phyloP scores from a whole-genome alignment of 805 yeast genomes.

The Lachancea fermentati region DNA sequence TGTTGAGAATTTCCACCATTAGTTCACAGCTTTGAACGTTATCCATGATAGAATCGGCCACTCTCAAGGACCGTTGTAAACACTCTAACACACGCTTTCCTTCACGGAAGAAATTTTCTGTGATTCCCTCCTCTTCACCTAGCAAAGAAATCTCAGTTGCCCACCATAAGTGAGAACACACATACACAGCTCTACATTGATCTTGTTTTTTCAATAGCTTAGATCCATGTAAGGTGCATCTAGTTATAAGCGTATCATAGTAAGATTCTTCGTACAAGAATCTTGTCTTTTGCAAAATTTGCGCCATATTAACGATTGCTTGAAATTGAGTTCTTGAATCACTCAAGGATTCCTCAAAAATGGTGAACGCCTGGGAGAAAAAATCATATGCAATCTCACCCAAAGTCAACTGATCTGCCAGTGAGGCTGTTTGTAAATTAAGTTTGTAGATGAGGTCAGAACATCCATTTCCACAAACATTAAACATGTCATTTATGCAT shows the following conservation, averaged over 20 bases:
- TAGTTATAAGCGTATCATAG: slow-evolving; percentile 77
- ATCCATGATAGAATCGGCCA: slow-evolving; percentile 94
- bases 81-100: slow-evolving; percentile 84
- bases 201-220: slow-evolving; percentile 86
- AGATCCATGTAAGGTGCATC: slow-evolving; percentile 82
- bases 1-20: slow-evolving; percentile 83
- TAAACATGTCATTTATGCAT: slow-evolving; percentile 60
- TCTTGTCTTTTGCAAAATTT: slow-evolving; percentile 47
- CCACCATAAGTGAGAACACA: slow-evolving; percentile 94
- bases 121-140: slow-evolving; percentile 42
- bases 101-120: slow-evolving; percentile 37
- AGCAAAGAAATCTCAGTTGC: slow-evolving; percentile 55
- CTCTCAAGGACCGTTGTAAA: slow-evolving; percentile 77
- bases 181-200: slow-evolving; percentile 82
- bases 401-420: slow-evolving; percentile 72
- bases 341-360: slow-evolving; percentile 63
- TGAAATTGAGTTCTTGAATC: slow-evolving; percentile 52
- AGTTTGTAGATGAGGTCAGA: slow-evolving; percentile 38
- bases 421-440: slow-evolving; percentile 59
- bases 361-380: slow-evolving; percentile 78
- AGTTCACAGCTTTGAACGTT: slow-evolving; percentile 56
- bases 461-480: slow-evolving; percentile 19
- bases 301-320: slow-evolving; percentile 45
- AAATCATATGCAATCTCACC: slow-evolving; percentile 81
- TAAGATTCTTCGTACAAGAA: slow-evolving; percentile 45